Percentiles rank a stretch among this genome's conserved stretches.
Conservation (phyloP, 495 filamentous ascomycete genomes). For the Collariella sp. region DNA sequence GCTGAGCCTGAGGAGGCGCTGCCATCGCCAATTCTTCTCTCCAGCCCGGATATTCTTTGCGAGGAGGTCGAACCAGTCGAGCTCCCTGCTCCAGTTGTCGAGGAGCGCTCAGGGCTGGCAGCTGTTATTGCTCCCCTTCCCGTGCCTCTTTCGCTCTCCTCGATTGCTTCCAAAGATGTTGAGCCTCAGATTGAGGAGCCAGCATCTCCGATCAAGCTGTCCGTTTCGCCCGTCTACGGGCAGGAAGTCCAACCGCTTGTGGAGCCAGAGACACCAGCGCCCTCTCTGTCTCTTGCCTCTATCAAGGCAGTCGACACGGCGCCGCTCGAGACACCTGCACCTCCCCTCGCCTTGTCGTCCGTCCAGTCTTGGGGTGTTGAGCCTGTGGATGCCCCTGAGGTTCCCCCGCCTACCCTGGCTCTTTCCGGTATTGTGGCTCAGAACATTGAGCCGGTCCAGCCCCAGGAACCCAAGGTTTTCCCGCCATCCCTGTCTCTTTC, state of each 20-base stretch:
- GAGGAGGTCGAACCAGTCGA: slow-evolving; percentile 18
- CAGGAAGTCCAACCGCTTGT: slow-evolving; percentile 24
- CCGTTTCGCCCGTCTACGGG: slow-evolving; percentile 22
- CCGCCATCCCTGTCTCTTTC: slow-evolving; percentile 40
- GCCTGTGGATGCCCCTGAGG: slow-evolving; percentile 9
- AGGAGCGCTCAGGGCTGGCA: neutral
- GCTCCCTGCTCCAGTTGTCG: slow-evolving; percentile 8
- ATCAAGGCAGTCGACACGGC: slow-evolving; percentile 28
- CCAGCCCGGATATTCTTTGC: slow-evolving; percentile 6
- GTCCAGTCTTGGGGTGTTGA: slow-evolving; percentile 15
- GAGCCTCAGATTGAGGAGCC: slow-evolving; percentile 13
- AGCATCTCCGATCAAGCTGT: slow-evolving; percentile 11
- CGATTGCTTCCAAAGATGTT: slow-evolving; percentile 18
- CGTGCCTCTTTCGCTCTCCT: slow-evolving; percentile 15
- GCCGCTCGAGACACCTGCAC: slow-evolving; percentile 16
- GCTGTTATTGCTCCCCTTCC: neutral
- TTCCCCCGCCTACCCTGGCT: neutral
- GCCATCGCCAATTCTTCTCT: slow-evolving; percentile 12
- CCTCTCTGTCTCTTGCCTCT: slow-evolving; percentile 25
- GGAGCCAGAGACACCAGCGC: slow-evolving; percentile 14
- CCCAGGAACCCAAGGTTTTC: slow-evolving; percentile 9
- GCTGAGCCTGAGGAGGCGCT: slow-evolving; percentile 7
- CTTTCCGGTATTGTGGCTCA: slow-evolving; percentile 2
- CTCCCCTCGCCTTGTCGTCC: slow-evolving; percentile 17
- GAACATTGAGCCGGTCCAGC: slow-evolving; percentile 22